Evolutionary conservation across 2,329 filamentous ascomycete species (phyloP), one percentile per base, ranked within the genome.

Genomic region (Thielaviopsis populi): DNA sequence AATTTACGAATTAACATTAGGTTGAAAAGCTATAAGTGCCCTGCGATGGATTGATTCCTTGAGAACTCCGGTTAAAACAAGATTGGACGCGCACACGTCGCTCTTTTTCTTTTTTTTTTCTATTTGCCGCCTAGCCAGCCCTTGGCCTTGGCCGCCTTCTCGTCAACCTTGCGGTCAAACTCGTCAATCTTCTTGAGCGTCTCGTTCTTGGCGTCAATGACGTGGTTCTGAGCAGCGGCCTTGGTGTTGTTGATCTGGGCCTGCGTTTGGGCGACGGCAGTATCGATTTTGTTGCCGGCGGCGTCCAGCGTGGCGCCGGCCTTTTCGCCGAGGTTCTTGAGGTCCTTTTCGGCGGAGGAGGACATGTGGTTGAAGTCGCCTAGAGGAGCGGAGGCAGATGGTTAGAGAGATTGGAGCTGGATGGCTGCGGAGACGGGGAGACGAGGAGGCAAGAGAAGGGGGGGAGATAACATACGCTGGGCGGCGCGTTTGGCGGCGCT

Each of bases 91-190:
- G 8, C 33, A 8, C 33, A 37, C 33, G 33, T 8, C 33, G 33
- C 33, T 8, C 33, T 1, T 37, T n/a, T n/a, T n/a, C 10, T 15
- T 30, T 27, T 27, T 5, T 7, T 27, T 53, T 19, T 24, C 69
- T 72, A 76, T 72, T 81, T 82, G 67, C 82, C 81, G 65, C 90
- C 86, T 71, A 96, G 95, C 91, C 91, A 96, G 73, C 87, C 83
- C 84, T 96, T 96, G 54, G 90, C 88, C 78, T 96, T 87, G 61
- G 84, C 75, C 3, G 90, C 84, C 68, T 85, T 84, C 68, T 88
- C 79, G 78, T 91, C 88, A 62, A 96, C 86, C 68, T 84, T 91
- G 70, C 84, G 83, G 76, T 96, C 91, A 70, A 91, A 86, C 73
- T 87, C 83, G 75, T 96, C 87, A 61, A 94, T 83, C 71, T 90